Conservation (phyloP, 2,329 filamentous ascomycete genomes). For the Lasiodiplodia hormozganensis region DNA sequence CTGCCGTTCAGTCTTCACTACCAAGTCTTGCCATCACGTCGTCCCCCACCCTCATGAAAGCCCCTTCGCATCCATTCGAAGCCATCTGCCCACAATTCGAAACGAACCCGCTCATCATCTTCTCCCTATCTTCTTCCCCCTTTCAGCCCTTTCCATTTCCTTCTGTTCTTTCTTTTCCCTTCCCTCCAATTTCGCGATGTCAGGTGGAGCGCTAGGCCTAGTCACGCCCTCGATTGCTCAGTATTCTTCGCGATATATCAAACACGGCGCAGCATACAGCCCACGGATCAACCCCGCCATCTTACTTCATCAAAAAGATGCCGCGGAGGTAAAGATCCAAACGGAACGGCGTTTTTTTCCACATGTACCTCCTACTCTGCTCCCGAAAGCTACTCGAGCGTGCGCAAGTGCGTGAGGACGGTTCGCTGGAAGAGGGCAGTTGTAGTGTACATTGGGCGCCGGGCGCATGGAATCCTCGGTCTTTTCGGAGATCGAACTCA, state of each 20-base stretch:
- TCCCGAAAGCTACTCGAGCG: background rate
- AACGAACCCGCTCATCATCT: background rate
- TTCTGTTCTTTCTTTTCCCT: background rate
- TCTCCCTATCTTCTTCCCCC: slow-evolving; percentile 16
- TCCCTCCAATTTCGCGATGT: slow-evolving; percentile 48
- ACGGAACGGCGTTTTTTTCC: background rate
- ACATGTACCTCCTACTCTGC: background rate
- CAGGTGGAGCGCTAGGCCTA: slow-evolving; percentile 61
- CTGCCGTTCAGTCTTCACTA: background rate
- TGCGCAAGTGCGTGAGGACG: slow-evolving; percentile 1
- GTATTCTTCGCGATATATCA: slow-evolving; percentile 58
- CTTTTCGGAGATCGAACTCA: background rate
- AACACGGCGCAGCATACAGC: background rate
- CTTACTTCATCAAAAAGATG: background rate
- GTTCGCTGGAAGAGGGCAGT: background rate
- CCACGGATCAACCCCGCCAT: slow-evolving; percentile 42
- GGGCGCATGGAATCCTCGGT: slow-evolving; percentile 9
- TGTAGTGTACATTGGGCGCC: background rate
- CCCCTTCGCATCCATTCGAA: background rate
- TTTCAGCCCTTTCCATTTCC: slow-evolving; percentile 5
- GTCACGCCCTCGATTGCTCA: slow-evolving; percentile 60
- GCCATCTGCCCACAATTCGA: background rate
- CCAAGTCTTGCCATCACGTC: background rate
- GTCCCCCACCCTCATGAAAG: background rate
- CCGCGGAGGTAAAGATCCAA: background rate